These are phyloP conservation scores for Vicia sativa DNA, from an alignment of 306 rosid species.

Conservation along the genomic window DNA sequence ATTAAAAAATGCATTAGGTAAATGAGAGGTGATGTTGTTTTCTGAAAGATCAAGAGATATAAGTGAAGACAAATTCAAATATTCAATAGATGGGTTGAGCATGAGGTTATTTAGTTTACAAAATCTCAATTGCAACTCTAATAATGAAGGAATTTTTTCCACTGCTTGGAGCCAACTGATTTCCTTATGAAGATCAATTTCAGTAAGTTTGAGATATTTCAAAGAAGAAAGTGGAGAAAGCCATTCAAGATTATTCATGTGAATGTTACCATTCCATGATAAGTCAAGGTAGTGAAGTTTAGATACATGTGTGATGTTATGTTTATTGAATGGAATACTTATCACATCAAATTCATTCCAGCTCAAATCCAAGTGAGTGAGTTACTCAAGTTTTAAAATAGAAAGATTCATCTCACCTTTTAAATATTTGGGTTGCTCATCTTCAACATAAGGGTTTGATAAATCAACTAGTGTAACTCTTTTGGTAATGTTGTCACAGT, in stretches of 20 bases:
- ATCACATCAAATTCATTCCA: rapidly evolving
- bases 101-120: not conserved
- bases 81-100: not conserved
- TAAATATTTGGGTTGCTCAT: too few species aligned
- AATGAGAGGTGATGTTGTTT: not conserved
- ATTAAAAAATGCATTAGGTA: slow-evolving; percentile 17
- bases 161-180: slow-evolving; percentile 9
- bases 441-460: too few species aligned
- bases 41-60: not conserved
- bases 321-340: not conserved
- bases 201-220: not conserved
- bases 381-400: slow-evolving; percentile 25
- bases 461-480: too few species aligned
- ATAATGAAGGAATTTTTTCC: not conserved
- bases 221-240: slow-evolving; percentile 27
- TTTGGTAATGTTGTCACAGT: too few species aligned
- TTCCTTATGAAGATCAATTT: not conserved
- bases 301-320: not conserved
- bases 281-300: not conserved
- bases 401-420: not conserved
- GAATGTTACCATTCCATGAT: too few species aligned
- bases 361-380: slow-evolving; percentile 2
- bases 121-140: not conserved
- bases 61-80: slow-evolving; percentile 20
- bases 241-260: not conserved